phyloP scores from a whole-genome alignment of 148 eudicot species.

The Arbutus unedo region DNA sequence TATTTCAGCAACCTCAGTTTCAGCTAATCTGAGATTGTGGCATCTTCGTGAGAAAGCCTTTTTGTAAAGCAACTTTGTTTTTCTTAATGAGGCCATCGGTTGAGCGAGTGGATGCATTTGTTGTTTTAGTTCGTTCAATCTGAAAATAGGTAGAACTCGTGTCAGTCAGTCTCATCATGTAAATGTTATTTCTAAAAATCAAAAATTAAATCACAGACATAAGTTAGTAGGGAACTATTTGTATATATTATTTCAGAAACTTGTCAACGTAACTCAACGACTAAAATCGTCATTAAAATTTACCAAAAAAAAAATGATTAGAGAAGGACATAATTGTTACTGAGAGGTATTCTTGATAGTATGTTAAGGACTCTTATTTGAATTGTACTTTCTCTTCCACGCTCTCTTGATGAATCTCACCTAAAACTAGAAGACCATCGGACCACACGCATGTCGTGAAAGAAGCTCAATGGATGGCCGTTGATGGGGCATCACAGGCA shows the following conservation, averaged over 20 bases:
- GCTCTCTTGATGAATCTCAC: not conserved
- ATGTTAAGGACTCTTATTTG: no score
- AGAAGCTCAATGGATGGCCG: no score
- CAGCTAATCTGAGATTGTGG: slow-evolving; percentile 63
- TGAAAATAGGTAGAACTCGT: slow-evolving; percentile 17
- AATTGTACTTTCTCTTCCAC: no score
- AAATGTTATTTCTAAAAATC: not conserved
- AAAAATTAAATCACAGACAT: not conserved
- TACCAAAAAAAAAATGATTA: no score
- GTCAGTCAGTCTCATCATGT: not conserved
- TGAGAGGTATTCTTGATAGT: no score
- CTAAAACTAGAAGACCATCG: not conserved
- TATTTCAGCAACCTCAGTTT: slow-evolving; percentile 49
- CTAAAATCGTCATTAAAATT: not conserved
- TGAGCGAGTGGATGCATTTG: slow-evolving; percentile 19
- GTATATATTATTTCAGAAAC: not conserved
- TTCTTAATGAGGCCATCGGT: slow-evolving; percentile 21
- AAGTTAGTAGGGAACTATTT: not conserved
- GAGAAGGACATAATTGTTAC: no score
- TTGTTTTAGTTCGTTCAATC: slow-evolving; percentile 39
- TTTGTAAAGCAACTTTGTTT: slow-evolving; percentile 40
- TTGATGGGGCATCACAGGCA: no score
- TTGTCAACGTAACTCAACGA: not conserved
- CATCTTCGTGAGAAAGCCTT: slow-evolving; percentile 59
- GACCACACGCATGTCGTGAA: no score